A percentile compares a stretch with the other conserved stretches of the same genome.
Conservation (phyloP, 2,329 filamentous ascomycete genomes). For the Periconia macrospinosa region DNA sequence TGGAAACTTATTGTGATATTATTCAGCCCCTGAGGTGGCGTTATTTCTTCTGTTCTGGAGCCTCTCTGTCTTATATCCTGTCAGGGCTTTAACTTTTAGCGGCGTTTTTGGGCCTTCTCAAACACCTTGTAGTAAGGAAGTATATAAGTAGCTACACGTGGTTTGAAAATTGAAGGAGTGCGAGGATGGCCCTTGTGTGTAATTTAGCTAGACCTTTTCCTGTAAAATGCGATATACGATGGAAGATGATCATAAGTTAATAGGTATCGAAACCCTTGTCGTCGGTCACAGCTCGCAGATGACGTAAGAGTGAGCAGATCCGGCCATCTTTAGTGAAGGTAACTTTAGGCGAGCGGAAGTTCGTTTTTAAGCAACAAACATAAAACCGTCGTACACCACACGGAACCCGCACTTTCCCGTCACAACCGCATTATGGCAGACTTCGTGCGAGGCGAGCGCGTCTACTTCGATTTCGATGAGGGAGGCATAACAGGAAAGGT, state of each 20-base stretch:
- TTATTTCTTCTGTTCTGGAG: not conserved
- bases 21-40: not conserved
- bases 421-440: slow-evolving; percentile 33
- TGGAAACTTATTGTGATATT: slow-evolving; percentile 5
- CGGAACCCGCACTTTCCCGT: not conserved
- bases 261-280: too few species aligned
- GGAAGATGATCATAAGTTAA: too few species aligned
- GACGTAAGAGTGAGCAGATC: not conserved
- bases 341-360: slow-evolving; percentile 7
- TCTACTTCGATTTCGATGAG: slow-evolving; percentile 62
- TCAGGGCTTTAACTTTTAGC: not conserved
- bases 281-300: not conserved
- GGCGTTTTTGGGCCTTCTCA: not conserved
- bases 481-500: slow-evolving; percentile 45
- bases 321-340: not conserved
- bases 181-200: not conserved
- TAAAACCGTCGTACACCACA: not conserved
- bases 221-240: too few species aligned
- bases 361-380: not conserved
- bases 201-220: not conserved
- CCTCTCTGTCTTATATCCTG: slow-evolving; percentile 1
- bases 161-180: not conserved
- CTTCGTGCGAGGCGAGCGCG: slow-evolving; percentile 61
- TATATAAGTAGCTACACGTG: not conserved
- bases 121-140: not conserved